Base-by-base conservation (phyloP, 2,329 filamentous ascomycete species). In the Penicillium sp. region DNA sequence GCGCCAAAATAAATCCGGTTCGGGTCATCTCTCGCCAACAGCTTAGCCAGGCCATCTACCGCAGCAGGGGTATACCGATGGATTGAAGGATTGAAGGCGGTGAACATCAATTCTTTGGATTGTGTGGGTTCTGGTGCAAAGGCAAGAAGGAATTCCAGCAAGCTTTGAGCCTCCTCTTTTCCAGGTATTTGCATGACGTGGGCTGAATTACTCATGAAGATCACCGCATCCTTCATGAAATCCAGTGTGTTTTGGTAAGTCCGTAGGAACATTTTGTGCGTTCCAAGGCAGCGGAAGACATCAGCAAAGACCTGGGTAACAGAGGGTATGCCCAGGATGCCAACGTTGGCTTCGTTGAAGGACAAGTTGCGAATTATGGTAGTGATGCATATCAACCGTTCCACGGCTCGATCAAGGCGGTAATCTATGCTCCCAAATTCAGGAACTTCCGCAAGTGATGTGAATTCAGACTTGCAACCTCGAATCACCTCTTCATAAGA, bases 181-280 rank as follows among this genome's bases (percentile, higher is more conserved):
- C 89, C 89, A 1, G 92, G 89, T 39, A 99, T 81, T 69, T 93
- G 89, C 52, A 98, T 84, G 10, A 86, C 85, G 47, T 90, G 86
- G 8, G 92, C 88, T 48, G 96, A 86, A 73, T 99, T 98, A 55
- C 93, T 97, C 54, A 99, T 81, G 64, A 96, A 87, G 16, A 92
- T 88, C 57, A 98, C 86, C 29, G 92, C 81, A 73, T 99, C 95
- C 77, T 99, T 99, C 91, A 97, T 96, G 68, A 98, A 93, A 74
- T 99, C 95, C 63, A 97, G 80, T 0, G 90, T 95, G 75, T 97
- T 96, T 69, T 85, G 82, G 63, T 95, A 85, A 3, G 88, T 91
- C 39, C 92, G 87, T 43, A 98, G 78, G 29, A 98, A 83, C 83
- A 93, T 91, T 65, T 92, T 92, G 14, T 92, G 88, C 4, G 93